A percentile compares a stretch with the other conserved stretches of the same genome.
Evolutionary conservation across 345 rosid genomes (phyloP).

Genomic region (Citrus inodora): DNA sequence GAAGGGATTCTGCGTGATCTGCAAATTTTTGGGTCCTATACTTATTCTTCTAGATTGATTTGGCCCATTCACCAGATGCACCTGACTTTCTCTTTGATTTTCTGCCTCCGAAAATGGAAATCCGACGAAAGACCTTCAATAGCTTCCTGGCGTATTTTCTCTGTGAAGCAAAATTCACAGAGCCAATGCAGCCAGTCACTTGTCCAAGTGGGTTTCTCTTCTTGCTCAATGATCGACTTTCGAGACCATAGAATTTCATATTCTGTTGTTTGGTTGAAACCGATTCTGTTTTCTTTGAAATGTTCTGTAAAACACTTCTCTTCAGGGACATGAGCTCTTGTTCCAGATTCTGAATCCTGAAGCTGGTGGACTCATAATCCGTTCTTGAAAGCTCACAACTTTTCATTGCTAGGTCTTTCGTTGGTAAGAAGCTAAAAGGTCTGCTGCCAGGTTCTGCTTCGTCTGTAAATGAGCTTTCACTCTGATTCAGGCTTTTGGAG

Average conservation of each 20-base stretch:
- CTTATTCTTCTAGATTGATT: slow-evolving; percentile 16
- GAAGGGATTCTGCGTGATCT: slow-evolving; percentile 9
- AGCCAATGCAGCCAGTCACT: slow-evolving; percentile 50
- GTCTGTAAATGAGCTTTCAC: slow-evolving; percentile 49
- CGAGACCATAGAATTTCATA: slow-evolving; percentile 29
- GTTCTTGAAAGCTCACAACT: slow-evolving; percentile 34
- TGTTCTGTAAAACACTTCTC: slow-evolving; percentile 42
- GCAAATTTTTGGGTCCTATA: slow-evolving; percentile 4
- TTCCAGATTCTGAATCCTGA: slow-evolving; percentile 71
- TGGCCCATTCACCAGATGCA: slow-evolving; percentile 8
- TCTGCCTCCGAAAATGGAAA: slow-evolving; percentile 43
- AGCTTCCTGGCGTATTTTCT: slow-evolving; percentile 50
- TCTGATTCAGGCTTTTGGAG: slow-evolving; percentile 41
- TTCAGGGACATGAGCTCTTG: slow-evolving; percentile 59
- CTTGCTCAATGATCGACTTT: slow-evolving; percentile 42
- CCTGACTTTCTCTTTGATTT: slow-evolving; percentile 42
- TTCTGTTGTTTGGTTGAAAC: slow-evolving; percentile 23
- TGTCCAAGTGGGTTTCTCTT: slow-evolving; percentile 50
- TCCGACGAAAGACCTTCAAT: slow-evolving; percentile 31
- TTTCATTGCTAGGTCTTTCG: slow-evolving; percentile 33
- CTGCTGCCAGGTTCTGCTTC: slow-evolving; percentile 37
- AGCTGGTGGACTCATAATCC: slow-evolving; percentile 66
- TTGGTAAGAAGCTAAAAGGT: slow-evolving; percentile 39
- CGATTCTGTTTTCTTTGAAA: slow-evolving; percentile 30
- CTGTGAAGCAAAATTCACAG: slow-evolving; percentile 53